A percentile compares a stretch with the other conserved stretches of the same genome.
phyloP scores from a whole-genome alignment of 2,329 filamentous ascomycete genomes.

The Colletotrichum kahawae region DNA sequence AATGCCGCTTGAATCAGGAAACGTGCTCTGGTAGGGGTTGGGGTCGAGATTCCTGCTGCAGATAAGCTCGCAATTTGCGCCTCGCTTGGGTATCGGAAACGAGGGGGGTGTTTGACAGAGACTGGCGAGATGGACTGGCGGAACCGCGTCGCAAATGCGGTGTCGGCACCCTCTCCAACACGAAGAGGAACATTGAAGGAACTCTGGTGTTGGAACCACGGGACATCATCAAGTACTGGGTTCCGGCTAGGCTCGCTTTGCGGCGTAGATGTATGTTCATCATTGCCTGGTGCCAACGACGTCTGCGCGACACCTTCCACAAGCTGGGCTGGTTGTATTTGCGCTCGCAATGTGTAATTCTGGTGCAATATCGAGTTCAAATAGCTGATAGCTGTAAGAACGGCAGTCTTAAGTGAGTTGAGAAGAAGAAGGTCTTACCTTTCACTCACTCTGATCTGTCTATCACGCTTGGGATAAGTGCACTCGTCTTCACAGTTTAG shows the following conservation, averaged over 20 bases:
- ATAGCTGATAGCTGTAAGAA: neutral
- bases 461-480: neutral
- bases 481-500: neutral
- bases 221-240: neutral
- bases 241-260: neutral
- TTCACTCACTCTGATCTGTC: neutral
- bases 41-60: neutral
- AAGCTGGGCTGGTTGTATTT: neutral
- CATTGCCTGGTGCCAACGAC: neutral
- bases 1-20: neutral
- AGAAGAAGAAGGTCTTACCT: neutral
- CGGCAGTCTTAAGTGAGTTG: no score
- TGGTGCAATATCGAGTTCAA: neutral
- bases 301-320: neutral
- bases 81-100: neutral
- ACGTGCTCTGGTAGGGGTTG: neutral
- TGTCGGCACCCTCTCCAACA: neutral
- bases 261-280: neutral
- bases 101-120: neutral
- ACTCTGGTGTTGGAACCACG: neutral
- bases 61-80: neutral
- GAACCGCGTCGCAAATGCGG: neutral
- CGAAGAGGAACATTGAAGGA: neutral
- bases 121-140: neutral
- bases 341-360: neutral